These are phyloP conservation scores for Daedalea quercina DNA, from an alignment of 768 basidiomycete genomes.

Conservation along the genomic window DNA sequence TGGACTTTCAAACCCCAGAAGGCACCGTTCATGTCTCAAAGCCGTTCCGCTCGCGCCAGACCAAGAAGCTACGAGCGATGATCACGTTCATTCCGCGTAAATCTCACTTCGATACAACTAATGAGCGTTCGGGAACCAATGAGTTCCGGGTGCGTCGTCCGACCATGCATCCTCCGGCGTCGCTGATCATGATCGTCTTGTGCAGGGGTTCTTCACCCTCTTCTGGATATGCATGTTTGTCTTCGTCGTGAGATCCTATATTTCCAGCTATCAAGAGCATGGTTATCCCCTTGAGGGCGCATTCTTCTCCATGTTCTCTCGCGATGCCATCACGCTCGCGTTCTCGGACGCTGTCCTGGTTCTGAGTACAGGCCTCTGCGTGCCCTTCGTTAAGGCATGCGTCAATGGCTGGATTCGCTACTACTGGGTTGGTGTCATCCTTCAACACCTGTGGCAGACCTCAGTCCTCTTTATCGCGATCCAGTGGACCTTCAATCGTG, in stretches of 20 bases:
- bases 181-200: conserved; percentile 2
- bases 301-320: conserved; percentile 85
- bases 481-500: conserved; percentile 88
- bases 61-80: conserved; percentile 75
- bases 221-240: conserved; percentile 83
- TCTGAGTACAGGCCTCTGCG: conserved; percentile 64
- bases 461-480: conserved; percentile 65
- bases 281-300: conserved; percentile 72
- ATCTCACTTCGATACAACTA: too few species aligned
- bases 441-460: conserved; percentile 83
- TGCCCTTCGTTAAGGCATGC: conserved; percentile 76
- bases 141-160: conserved; percentile 65
- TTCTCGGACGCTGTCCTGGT: conserved; percentile 82
- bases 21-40: conserved; percentile 73
- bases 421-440: conserved; percentile 62
- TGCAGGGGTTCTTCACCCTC: conserved; percentile 88
- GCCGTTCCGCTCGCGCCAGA: conserved; percentile 64
- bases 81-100: conserved; percentile 84
- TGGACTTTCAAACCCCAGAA: conserved; percentile 33
- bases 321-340: conserved; percentile 77
- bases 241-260: conserved; percentile 71
- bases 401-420: conserved; percentile 77
- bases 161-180: conserved; percentile 5
- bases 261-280: conserved; percentile 67
- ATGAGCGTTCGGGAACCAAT: conserved; percentile 66